Base-by-base conservation (phyloP, 192 early-diverging fungal genomes). In the Coemansia sp. region DNA sequence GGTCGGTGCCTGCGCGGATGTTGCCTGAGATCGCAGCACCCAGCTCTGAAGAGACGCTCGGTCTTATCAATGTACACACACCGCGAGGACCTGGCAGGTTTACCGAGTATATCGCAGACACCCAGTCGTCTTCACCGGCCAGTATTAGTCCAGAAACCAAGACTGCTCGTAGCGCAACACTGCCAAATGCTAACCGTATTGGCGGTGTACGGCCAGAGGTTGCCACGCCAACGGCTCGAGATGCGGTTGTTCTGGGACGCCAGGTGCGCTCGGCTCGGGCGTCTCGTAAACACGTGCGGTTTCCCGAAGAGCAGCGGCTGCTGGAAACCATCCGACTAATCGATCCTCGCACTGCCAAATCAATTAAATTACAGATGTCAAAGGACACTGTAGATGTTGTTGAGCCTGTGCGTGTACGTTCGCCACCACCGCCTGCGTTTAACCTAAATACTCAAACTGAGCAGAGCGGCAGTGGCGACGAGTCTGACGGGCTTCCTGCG, bases 291-390 rank as follows among this genome's bases (percentile, higher is more conserved):
- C 49, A 59, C 3, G 80, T 82, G 61, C 67, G 74, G 29, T 82
- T 82, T 29, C 80, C 80, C 3, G 80, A 77, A 39, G 74, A 82
- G 48, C 51, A 59, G 50, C 58, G 71, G 5, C 53, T 77, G 61
- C 71, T 82, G n/a, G 71, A 76, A 58, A 82, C 74, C 26, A 82
- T 82, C 27, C 64, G 74, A 9, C 22, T 77, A 29, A 63, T 77
- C n/a, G 74, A 82, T 29, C 80, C 80, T 19, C 52, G 35, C 4
- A 52, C 58, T 17, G 71, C 71, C 10, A 63, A 68, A 58, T 67
- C 70, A 7, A 69, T 69, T 59, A 67, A 82, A 41, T 51, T 22
- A 2, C 70, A 66, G 3, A 69, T 58, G 1, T 62, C 49, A 19
- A 54, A 53, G 17, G 26, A 17, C 21, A 11, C 54, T 25, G 25